These are phyloP conservation scores for Boletus subcaerulescens DNA, from an alignment of 768 basidiomycete species.

Conservation along the genomic window DNA sequence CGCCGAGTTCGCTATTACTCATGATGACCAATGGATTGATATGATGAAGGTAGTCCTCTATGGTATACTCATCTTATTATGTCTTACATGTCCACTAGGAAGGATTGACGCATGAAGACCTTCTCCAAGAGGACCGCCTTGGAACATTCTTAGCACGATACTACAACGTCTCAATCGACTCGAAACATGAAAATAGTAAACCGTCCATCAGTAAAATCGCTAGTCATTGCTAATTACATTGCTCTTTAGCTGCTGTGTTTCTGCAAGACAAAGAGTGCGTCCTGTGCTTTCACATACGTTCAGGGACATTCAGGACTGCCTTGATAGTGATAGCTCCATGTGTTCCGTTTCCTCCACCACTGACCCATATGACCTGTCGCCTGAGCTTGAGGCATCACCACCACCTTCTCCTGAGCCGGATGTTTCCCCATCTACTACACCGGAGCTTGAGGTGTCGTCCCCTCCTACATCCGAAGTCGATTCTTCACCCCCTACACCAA, in stretches of 20 bases:
- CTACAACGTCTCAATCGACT: too few relatives aligned
- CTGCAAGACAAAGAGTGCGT: background rate
- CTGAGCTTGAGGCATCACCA: background rate
- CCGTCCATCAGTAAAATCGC: too few relatives aligned
- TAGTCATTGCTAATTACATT: background rate
- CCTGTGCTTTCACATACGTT: background rate
- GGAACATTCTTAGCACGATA: background rate
- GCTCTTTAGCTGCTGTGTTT: background rate
- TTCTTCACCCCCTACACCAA: background rate
- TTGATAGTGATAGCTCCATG: background rate
- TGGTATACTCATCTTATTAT: background rate
- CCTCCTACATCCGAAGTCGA: background rate
- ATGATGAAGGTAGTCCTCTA: background rate
- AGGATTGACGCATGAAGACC: background rate
- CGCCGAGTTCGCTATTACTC: background rate
- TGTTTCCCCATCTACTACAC: background rate
- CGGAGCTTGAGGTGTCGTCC: background rate
- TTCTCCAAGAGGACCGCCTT: background rate
- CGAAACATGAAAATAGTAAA: too few relatives aligned
- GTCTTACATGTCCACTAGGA: background rate
- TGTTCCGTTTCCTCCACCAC: background rate
- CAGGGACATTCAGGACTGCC: background rate
- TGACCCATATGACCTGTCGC: background rate
- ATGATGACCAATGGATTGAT: background rate
- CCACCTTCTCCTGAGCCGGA: background rate